Base-by-base conservation (phyloP, 306 rosid genomes). In the Dryas alaskensis region DNA sequence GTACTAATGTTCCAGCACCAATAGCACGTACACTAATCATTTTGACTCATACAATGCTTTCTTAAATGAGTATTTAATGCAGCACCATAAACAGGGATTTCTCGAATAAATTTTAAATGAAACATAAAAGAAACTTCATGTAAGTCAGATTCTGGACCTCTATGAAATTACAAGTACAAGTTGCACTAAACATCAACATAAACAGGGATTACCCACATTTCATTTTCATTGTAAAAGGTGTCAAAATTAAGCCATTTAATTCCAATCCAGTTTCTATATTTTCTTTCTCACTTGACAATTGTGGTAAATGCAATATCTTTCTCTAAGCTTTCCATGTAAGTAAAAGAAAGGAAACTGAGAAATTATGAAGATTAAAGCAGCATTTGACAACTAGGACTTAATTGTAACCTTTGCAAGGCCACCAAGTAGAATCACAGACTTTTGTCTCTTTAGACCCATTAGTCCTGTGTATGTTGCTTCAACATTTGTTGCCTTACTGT, bases 401-500 rank as follows among this genome's bases (percentile, higher is more conserved):
- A 16, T 22, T 55, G 45, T 46, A 57, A 80, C 83, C 83, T 80
- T 80, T 47, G 76, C 80, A 69, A 75, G 62, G 67, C 80, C 83
- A 43, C 80, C 83, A 40, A 80, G 83, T 74, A 80, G 73, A 61
- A 74, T 70, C 53, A 80, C 64, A 25, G 83, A 80, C 58, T 61
- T 74, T 16, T 69, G 73, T 57, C 61, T 46, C 72, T 69, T 68
- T 8, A 80, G 70, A 80, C 76, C 83, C 68, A 69, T 69, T 69
- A 80, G 79, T 69, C 80, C 80, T 16, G 76, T n/a, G 58, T 68
- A 75, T 3, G 80, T 74, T 19, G 83, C 83, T 49, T 80, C 73
- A 5, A 74, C 74, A 44, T 74, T 80, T 10, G 80, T 80, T 48
- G 83, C 80, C 63, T 80, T 80, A 57, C 80, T 74, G 73, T 80